Conservation (phyloP, 2,329 filamentous ascomycete genomes). For the Penicillium corylophilum region DNA sequence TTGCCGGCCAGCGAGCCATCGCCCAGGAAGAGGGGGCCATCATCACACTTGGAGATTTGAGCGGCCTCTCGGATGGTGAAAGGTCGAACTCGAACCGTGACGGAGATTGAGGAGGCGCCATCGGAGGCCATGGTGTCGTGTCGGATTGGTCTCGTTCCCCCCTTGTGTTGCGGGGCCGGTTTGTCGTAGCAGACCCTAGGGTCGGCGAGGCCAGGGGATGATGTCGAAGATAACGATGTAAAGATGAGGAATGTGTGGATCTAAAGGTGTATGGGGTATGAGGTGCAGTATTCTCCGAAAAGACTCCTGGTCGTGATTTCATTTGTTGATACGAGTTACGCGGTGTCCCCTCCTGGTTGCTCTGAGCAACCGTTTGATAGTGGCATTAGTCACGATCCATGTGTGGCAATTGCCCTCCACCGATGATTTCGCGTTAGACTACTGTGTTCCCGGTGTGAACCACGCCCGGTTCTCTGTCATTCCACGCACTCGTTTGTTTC, state of each 20-base stretch:
- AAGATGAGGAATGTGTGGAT: constrained; percentile 31
- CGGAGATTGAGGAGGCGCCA: constrained; percentile 52
- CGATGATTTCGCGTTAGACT: neutral
- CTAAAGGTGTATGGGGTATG: constrained; percentile 26
- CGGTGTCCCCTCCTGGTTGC: constrained; percentile 34
- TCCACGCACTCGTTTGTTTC: constrained; percentile 7
- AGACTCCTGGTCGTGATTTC: constrained; percentile 19
- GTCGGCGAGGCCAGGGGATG: constrained; percentile 19
- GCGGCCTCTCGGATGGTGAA: constrained; percentile 90
- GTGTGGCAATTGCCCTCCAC: constrained; percentile 4
- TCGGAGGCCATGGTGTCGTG: constrained; percentile 41
- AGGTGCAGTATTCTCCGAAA: constrained; percentile 29
- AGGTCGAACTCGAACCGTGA: constrained; percentile 61
- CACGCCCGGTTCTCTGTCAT: neutral
- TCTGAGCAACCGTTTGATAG: constrained; percentile 29
- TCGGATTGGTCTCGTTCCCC: constrained; percentile 11
- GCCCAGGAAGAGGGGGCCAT: constrained; percentile 88
- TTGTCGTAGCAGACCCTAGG: constrained; percentile 21
- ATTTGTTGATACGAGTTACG: constrained; percentile 28
- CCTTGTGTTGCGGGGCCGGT: constrained; percentile 22
- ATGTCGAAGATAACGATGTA: constrained; percentile 19
- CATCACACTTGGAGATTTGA: constrained; percentile 74
- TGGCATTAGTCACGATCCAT: constrained; percentile 13
- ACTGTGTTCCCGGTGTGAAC: constrained; percentile 1
- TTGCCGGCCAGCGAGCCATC: constrained; percentile 90